Evolutionary conservation across 106 monocot genomes (phyloP).

Genomic region (Alisma plantagoaquatica): DNA sequence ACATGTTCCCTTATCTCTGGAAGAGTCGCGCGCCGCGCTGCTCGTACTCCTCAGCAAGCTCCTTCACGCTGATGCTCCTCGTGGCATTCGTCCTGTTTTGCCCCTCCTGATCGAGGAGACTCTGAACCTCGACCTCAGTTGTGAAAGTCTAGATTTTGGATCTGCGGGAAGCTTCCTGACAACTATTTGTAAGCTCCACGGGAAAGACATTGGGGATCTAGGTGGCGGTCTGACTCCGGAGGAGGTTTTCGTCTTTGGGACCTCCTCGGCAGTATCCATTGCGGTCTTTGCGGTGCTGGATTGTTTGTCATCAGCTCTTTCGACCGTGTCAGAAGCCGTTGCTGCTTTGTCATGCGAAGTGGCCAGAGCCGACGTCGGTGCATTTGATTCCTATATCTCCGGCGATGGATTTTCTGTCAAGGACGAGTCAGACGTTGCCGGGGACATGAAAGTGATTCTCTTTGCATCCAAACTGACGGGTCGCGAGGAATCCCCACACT

Average conservation of each 20-base stretch:
- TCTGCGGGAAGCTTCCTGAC: conserved; percentile 29
- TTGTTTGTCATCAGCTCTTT: conserved; percentile 36
- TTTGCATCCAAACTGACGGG: conserved; percentile 71
- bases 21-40: conserved; percentile 55
- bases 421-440: conserved; percentile 61
- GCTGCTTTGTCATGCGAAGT: conserved; percentile 87
- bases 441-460: conserved; percentile 59
- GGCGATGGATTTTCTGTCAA: conserved; percentile 69
- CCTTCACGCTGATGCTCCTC: conserved; percentile 36
- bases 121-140: conserved; percentile 14
- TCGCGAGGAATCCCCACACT: conserved; percentile 13
- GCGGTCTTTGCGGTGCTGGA: conserved; percentile 60
- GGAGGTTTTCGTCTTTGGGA: conserved; percentile 23
- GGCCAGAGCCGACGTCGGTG: conserved; percentile 28
- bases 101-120: conserved; percentile 31
- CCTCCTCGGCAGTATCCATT: conserved; percentile 20
- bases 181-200: conserved; percentile 29
- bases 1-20: conserved; percentile 16
- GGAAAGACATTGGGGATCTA: conserved; percentile 29
- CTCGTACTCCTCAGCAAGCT: conserved; percentile 78
- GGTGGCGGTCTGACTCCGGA: conserved; percentile 5
- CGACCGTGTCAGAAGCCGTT: conserved; percentile 52
- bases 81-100: conserved; percentile 22
- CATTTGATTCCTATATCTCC: conserved; percentile 53
- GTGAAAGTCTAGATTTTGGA: conserved; percentile 43